phyloP scores from a whole-genome alignment of 192 early-diverging fungal species.

The Gaertneriomyces semiglobifer region DNA sequence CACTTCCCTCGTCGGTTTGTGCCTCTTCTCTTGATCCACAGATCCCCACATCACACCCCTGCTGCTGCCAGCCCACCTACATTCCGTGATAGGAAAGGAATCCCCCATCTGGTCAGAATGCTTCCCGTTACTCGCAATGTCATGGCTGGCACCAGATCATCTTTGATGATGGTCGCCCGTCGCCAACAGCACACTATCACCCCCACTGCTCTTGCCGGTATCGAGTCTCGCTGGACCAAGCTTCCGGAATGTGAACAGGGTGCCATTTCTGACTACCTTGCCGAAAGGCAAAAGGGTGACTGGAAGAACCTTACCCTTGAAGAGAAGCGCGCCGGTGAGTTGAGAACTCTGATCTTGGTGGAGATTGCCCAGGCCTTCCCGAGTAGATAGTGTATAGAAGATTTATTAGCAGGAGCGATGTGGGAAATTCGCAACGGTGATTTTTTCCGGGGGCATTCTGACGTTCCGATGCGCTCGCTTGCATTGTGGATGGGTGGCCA shows the following conservation, averaged over 20 bases:
- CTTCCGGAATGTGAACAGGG: slow-evolving; percentile 77
- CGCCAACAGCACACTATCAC: slow-evolving; percentile 16
- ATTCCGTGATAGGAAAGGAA: no score
- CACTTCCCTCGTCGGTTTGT: no score
- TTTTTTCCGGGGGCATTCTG: no score
- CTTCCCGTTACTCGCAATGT: no score
- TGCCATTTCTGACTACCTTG: slow-evolving; percentile 73
- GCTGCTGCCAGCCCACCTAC: no score
- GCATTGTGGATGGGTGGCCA: slow-evolving; percentile 11
- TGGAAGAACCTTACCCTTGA: slow-evolving; percentile 91
- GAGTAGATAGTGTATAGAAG: no score
- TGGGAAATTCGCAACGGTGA: no score
- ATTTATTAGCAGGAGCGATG: no score
- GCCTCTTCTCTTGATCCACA: no score
- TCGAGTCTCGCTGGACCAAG: slow-evolving; percentile 55
- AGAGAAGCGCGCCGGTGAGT: slow-evolving; percentile 88
- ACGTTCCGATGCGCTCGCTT: neutral
- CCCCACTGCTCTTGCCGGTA: slow-evolving; percentile 21
- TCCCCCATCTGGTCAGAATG: no score
- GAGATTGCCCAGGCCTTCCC: neutral
- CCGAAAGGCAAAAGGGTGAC: slow-evolving; percentile 87
- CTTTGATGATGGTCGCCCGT: neutral
- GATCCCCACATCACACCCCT: no score
- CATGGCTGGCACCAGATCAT: no score
- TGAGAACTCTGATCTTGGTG: neutral